Base-by-base conservation (phyloP, 441 rosid genomes). In the Capsella rubella region DNA sequence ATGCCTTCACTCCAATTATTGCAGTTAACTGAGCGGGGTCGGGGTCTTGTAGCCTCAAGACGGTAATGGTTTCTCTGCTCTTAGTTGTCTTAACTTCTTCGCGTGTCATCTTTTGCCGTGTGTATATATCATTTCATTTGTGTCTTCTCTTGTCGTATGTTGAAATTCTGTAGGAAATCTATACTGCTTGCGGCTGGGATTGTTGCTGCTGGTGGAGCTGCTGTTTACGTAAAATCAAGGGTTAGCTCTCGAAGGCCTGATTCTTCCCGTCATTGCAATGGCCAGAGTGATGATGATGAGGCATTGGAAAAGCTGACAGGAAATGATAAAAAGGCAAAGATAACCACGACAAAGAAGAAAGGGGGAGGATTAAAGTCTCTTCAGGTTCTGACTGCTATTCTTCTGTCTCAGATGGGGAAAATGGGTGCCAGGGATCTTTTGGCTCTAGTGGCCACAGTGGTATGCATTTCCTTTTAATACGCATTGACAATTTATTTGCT, bases 1-100 rank as follows among this genome's bases (percentile, higher is more conserved):
- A 96, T 96, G 99, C 88, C 93, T 86, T 93, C 97, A 79, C 98
- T 90, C 67, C 98, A 96, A 78, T 83, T 93, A 56, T 89, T 96
- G 84, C 93, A 87, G 78, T 78, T 93, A 79, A 96, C 99, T 4
- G 95, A 93, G 81, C 95, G 78, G 66, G 99, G 99, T 15, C 90
- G 88, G 8, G 79, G 82, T 81, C 84, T 91, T 64, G 75, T 91
- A 71, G 91, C 92, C 51, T 89, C 97, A 4, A 85, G 94, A 79
- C 90, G 97, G 98, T 93, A 84, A 78, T 61, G 13, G 15, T 53
- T 71, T 49, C 55, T 63, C 34, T 57, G 8, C 64, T 63, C 14
- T 68, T 25, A 9, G 8, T 51, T 61, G 8, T 15, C 43, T 47
- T 16, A 15, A 5, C 34, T 37, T 53, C 39, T 75, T 9, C 1